These are phyloP conservation scores for Micractinium sp. DNA, from an alignment of 139 green algal genomes.

Conservation along the genomic window DNA sequence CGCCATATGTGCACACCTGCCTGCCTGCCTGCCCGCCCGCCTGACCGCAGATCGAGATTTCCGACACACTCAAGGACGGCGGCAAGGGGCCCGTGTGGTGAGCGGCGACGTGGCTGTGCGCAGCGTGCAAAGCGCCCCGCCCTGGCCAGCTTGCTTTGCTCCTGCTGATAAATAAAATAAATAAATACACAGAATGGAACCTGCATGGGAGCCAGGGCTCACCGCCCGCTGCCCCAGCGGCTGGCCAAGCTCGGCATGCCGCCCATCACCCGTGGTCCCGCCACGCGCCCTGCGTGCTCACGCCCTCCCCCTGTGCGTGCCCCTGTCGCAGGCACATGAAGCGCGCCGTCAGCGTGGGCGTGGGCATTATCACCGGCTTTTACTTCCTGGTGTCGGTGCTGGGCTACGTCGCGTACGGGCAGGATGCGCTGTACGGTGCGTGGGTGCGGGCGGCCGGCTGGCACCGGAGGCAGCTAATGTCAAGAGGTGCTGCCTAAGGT, in stretches of 20 bases:
- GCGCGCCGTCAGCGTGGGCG: conserved; percentile 23
- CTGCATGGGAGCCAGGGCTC: too few species aligned
- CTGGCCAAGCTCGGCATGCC: too few species aligned
- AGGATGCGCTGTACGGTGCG: conserved; percentile 18
- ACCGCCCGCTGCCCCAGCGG: too few species aligned
- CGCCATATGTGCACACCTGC: background rate
- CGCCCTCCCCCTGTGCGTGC: too few species aligned
- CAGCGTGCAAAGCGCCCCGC: conserved; percentile 28
- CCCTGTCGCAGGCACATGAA: conserved; percentile 36
- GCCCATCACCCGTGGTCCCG: too few species aligned
- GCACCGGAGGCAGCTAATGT: too few species aligned
- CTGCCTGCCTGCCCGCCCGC: conserved; percentile 7
- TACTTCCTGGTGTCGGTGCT: conserved; percentile 28
- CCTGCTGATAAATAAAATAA: too few species aligned
- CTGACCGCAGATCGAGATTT: conserved; percentile 46
- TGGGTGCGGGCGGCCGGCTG: background rate
- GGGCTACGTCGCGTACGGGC: conserved; percentile 44
- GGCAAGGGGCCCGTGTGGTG: conserved; percentile 17
- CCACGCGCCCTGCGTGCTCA: too few species aligned
- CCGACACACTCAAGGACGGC: conserved; percentile 43
- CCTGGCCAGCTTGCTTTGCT: too few species aligned
- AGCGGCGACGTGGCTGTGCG: too few species aligned
- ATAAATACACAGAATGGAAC: too few species aligned
- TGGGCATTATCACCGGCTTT: conserved; percentile 44
- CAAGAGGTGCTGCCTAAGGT: too few species aligned